Evolutionary conservation across 2,329 filamentous ascomycete genomes (phyloP), one percentile per base, ranked within the genome.

Genomic region (Capronia epimyces): DNA sequence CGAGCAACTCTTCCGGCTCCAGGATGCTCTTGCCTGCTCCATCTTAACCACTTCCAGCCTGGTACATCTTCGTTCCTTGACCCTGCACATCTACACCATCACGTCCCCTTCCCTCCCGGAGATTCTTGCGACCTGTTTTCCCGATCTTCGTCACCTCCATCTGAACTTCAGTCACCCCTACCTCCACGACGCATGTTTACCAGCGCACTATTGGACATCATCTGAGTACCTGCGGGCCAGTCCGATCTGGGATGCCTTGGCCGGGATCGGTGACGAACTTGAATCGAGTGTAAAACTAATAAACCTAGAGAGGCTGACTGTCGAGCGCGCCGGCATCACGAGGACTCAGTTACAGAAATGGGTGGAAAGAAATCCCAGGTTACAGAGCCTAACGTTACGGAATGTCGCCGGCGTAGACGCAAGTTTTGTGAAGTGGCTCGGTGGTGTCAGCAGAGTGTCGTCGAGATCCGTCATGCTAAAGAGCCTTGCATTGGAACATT

Each of bases 391-490:
- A 46, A 63, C 63, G 39, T 46, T 69, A 22, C 62, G 61, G 29
- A 67, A 64, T 25, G 67, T 67, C 27, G 57, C 61, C 3, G 67
- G 65, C 4, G 66, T 62, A 0, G 63, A 66, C 21, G 60, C 57
- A 0, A 64, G 65, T n/a, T 68, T 69, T 47, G 52, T 69, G 37
- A 47, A 65, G 27, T 68, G 66, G 66, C 49, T 69, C 1, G 66
- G 66, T 3, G 36, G 20, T 39, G 16, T 18, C 5, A 46, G 20
- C 25, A 10, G 24, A 7, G 12, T 18, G 10, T 4, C 3, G 20
- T 15, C 42, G 7, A 37, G 39, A 36, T 32, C 46, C 3, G 43
- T 31, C 10, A 54, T 32, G 9, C 37, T 57, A 42, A 44, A 22
- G 18, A 32, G 24, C 6, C 37, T 57, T 9, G 41, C 40, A 12